Base-by-base conservation (phyloP, 2,329 filamentous ascomycete genomes). In the Fusarium phyllophilum region DNA sequence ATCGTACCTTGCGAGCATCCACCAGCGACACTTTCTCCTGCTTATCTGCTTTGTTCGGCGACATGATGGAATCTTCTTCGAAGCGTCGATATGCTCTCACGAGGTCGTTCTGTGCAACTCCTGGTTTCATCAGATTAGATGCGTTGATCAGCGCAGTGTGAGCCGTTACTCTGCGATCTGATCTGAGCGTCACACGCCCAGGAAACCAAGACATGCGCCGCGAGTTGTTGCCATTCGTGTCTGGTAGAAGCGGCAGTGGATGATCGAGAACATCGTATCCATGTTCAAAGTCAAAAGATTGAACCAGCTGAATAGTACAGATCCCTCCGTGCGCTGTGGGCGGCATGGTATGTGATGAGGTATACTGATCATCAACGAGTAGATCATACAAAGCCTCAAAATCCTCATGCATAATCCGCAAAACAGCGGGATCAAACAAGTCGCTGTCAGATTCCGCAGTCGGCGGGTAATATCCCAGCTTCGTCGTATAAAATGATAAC, bases 1-100 rank as follows among this genome's bases (percentile, higher is more conserved):
- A 96, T 44, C 93, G 87, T 22, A 95, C 88, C 80, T 94, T 95
- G 45, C 94, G 89, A 3, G 90, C 92, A 72, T 96, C 93, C 14
- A 87, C 84, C 17, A 90, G 82, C 0, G 81, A 81, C 6, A 84
- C 77, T 77, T 89, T 90, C 41, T 90, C 88, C 11, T 80, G 68
- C 64, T 89, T 89, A 66, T 92, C 89, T 2, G 84, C 83, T 68
- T 88, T 90, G 26, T 84, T 83, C 5, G 87, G 85, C 1, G 82
- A 81, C 54, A 86, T 81, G 26, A 88, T 80, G 13, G 85, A 86
- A 12, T 89, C 86, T 59, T 90, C 88, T 77, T 96, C 94, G 63
- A 95, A 96, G 6, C 85, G 85, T 8, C 89, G 86, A 77, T 95
- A 96, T 3, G 91, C 89, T 59, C 86, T 84, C 3, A 96, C 91